phyloP scores from a whole-genome alignment of 495 filamentous ascomycete species.

The Lepidopterella palustris region DNA sequence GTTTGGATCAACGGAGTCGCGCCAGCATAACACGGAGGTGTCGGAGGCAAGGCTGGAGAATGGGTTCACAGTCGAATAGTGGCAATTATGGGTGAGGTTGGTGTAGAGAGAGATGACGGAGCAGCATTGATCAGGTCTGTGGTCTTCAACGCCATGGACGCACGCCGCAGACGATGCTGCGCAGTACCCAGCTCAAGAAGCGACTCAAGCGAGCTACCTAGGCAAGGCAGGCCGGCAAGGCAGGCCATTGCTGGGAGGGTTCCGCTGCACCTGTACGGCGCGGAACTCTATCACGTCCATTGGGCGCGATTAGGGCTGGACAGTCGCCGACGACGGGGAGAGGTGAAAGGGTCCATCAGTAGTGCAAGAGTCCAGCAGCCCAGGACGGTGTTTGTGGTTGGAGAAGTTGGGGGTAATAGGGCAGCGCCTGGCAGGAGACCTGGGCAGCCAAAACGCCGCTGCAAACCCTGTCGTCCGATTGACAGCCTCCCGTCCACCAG shows the following conservation, averaged over 20 bases:
- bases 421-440: background rate
- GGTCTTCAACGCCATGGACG: background rate
- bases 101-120: background rate
- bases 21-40: background rate
- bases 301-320: conserved; percentile 2
- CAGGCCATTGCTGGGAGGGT: background rate
- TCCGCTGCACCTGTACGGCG: conserved; percentile 1
- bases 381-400: background rate
- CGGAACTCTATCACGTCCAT: conserved; percentile 1
- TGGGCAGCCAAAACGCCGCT: background rate
- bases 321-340: background rate
- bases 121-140: background rate
- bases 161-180: background rate
- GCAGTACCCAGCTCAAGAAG: background rate
- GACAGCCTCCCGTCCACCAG: background rate
- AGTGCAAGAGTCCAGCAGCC: too few relatives aligned
- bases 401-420: too few relatives aligned
- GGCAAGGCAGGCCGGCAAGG: too few relatives aligned
- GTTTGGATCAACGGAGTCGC: background rate
- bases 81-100: background rate
- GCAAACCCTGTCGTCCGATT: background rate
- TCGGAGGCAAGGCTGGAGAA: background rate
- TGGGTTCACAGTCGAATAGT: background rate
- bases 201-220: too few relatives aligned
- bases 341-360: background rate